Percentiles rank a stretch among this genome's conserved stretches.
These are phyloP conservation scores for Litsea cubeba DNA, from an alignment of 164 flowering plant species.

Conservation along the genomic window DNA sequence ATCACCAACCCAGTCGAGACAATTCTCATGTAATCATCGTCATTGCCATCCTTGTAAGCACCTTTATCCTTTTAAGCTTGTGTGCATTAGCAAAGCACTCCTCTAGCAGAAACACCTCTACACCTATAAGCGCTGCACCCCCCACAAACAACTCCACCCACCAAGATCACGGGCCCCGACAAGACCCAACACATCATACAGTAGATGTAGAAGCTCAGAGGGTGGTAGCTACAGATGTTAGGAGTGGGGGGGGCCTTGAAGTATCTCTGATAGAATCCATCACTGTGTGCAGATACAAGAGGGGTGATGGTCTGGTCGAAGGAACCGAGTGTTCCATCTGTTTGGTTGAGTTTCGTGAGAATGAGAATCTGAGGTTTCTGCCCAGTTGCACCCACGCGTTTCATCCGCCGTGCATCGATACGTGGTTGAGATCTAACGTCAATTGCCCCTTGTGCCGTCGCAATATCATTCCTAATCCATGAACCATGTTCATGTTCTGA, in stretches of 20 bases:
- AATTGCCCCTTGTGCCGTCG: constrained; percentile 63
- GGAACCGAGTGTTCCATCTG: constrained; percentile 55
- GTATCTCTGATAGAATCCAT: background rate
- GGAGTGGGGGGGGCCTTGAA: background rate
- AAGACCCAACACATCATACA: too few species aligned
- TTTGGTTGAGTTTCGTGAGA: constrained; percentile 40
- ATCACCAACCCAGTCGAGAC: background rate
- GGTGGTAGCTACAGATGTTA: background rate
- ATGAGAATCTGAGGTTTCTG: constrained; percentile 33
- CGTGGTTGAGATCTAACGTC: constrained; percentile 40
- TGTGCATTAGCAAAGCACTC: constrained; percentile 27
- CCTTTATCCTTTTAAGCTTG: constrained; percentile 32
- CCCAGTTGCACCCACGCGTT: constrained; percentile 61
- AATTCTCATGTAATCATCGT: constrained; percentile 27
- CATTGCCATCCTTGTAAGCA: constrained; percentile 19
- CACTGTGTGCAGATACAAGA: background rate
- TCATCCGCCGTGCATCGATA: constrained; percentile 58
- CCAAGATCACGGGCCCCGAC: constrained; percentile 10
- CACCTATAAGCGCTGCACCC: too few species aligned
- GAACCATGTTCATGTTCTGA: background rate
- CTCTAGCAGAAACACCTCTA: background rate
- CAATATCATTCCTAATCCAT: constrained; percentile 17
- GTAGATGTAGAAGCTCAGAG: too few species aligned
- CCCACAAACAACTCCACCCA: constrained; percentile 1
- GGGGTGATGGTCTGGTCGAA: background rate